These are phyloP conservation scores for Chondrus crispus DNA, from an alignment of 23 red algal genomes.

Conservation along the genomic window DNA sequence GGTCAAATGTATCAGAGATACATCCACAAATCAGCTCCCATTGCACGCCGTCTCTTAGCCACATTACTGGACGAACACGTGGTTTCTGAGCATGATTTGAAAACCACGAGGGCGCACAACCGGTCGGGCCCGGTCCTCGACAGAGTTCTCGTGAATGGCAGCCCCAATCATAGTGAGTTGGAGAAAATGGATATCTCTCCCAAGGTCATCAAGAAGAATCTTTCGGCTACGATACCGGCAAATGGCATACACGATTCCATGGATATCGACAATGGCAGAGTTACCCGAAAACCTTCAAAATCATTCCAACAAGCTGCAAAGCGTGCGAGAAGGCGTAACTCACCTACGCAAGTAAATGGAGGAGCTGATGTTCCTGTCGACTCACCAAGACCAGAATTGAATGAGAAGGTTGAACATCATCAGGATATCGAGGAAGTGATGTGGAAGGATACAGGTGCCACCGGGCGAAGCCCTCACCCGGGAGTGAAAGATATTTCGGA, in stretches of 20 bases:
- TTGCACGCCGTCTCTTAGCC: constrained; percentile 48
- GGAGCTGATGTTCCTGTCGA: neutral
- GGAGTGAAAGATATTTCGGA: neutral
- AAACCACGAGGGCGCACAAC: neutral
- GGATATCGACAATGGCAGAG: neutral
- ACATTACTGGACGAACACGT: constrained; percentile 34
- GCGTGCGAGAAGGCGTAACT: neutral
- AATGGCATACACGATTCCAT: neutral
- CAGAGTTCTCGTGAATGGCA: neutral
- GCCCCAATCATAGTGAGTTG: neutral
- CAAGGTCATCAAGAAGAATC: too few species aligned
- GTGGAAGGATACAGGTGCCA: neutral
- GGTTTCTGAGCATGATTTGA: constrained; percentile 39
- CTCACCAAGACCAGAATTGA: neutral
- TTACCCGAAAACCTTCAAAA: neutral
- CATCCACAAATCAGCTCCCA: constrained; percentile 8
- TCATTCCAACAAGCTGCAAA: neutral
- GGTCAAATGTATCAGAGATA: constrained; percentile 30
- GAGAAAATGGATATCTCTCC: too few species aligned
- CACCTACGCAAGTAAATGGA: neutral
- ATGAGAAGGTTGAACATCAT: neutral
- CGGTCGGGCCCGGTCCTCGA: neutral
- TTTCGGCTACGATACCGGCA: neutral
- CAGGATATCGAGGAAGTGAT: neutral
- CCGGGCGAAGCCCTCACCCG: neutral